phyloP scores from a whole-genome alignment of 2,329 filamentous ascomycete genomes.

The Coniochaeta ligniaria region DNA sequence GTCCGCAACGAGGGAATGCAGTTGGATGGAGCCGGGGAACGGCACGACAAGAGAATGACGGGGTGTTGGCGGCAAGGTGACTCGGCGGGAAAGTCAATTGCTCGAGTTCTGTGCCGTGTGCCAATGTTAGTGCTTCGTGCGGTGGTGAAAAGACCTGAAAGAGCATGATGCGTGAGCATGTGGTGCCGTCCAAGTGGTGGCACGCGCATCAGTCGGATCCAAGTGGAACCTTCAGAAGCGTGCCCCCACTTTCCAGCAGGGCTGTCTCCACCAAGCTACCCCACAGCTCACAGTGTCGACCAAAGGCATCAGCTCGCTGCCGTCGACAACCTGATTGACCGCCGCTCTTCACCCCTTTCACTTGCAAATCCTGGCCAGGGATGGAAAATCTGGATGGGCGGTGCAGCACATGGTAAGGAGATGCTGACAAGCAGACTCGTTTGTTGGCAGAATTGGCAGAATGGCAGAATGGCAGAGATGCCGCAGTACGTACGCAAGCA shows the following conservation, averaged over 20 bases:
- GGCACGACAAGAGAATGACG: slow-evolving; percentile 3
- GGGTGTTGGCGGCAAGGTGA: background rate
- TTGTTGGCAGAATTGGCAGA: too few species aligned
- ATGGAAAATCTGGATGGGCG: background rate
- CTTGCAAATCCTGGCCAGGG: background rate
- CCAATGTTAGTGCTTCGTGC: background rate
- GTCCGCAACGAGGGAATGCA: slow-evolving; percentile 31
- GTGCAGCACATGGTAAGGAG: background rate
- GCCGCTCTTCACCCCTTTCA: background rate
- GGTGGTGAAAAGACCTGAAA: background rate
- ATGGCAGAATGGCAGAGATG: too few species aligned
- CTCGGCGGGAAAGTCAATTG: background rate
- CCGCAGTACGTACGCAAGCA: background rate
- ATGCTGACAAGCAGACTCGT: background rate
- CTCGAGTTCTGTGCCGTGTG: background rate
- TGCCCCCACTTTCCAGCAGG: background rate
- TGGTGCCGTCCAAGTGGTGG: background rate
- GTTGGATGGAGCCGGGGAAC: slow-evolving; percentile 1
- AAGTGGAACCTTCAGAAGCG: background rate
- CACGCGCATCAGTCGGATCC: background rate
- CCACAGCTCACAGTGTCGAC: background rate
- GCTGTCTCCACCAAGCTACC: background rate
- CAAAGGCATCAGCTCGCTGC: background rate
- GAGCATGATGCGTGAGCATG: background rate
- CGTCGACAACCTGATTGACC: background rate